A percentile compares a stretch with the other conserved stretches of the same genome.
Conservation (phyloP, 768 basidiomycete genomes). For the Boletus reticuloceps region DNA sequence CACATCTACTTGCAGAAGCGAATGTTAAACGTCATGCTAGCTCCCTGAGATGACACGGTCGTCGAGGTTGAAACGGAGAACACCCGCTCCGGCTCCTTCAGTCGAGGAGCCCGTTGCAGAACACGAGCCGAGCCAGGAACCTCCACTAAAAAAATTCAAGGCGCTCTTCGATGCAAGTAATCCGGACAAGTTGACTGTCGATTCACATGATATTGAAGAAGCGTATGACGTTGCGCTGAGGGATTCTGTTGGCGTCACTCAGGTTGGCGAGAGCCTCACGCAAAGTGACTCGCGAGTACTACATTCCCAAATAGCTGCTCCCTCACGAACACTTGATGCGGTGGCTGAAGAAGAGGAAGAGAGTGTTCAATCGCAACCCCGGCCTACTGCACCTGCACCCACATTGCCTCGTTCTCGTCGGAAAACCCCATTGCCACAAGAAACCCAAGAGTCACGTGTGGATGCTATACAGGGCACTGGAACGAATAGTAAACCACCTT, state of each 20-base stretch:
- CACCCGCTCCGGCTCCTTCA: slow-evolving; percentile 32
- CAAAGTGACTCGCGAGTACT: slow-evolving; percentile 23
- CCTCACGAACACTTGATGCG: slow-evolving; percentile 29
- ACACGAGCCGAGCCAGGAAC: slow-evolving; percentile 36
- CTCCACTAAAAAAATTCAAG: slow-evolving; percentile 67
- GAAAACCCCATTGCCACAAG: slow-evolving; percentile 2
- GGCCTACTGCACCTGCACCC: neutral
- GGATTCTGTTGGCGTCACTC: slow-evolving; percentile 12
- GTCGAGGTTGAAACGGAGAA: slow-evolving; percentile 54
- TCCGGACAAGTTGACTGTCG: slow-evolving; percentile 40
- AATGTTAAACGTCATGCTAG: slow-evolving; percentile 23
- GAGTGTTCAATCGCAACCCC: slow-evolving; percentile 15
- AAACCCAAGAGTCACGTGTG: neutral
- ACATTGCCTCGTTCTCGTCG: neutral
- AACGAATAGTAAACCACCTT: neutral
- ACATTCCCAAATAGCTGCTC: slow-evolving; percentile 1
- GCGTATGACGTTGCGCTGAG: slow-evolving; percentile 9
- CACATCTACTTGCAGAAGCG: neutral
- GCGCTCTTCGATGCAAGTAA: slow-evolving; percentile 66
- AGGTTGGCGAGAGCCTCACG: slow-evolving; percentile 22
- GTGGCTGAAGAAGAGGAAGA: slow-evolving; percentile 60
- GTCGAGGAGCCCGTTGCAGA: slow-evolving; percentile 17
- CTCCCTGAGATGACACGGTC: slow-evolving; percentile 41
- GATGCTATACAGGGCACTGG: slow-evolving; percentile 28
- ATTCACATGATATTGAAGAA: slow-evolving; percentile 15